Evolutionary conservation across 176 grass and related monocot genomes (phyloP).

Genomic region (Urochloa ruziziensis): DNA sequence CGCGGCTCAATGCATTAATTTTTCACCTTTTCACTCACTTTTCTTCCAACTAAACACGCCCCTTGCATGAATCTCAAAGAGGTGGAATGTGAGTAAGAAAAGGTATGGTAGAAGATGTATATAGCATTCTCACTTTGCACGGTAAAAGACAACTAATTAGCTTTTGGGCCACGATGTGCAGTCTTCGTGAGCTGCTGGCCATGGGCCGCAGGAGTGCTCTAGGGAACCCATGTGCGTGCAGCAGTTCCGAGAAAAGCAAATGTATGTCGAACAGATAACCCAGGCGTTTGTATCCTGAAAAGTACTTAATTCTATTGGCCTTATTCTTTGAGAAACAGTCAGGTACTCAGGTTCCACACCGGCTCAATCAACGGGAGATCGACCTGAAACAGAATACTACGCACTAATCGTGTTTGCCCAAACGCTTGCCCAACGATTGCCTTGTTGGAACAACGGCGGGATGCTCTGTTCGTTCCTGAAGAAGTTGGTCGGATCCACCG

Average conservation of each 20-base stretch:
- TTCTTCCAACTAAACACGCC: too few relatives aligned
- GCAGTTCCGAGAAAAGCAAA: background rate
- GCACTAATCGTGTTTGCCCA: background rate
- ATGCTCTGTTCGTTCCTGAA: constrained; percentile 54
- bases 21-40: too few relatives aligned
- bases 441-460: constrained; percentile 23
- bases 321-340: background rate
- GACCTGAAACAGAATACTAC: background rate
- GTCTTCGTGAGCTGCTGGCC: too few relatives aligned
- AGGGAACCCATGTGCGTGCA: background rate
- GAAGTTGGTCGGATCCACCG: constrained; percentile 37
- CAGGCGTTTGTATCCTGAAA: background rate
- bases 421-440: background rate
- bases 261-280: background rate
- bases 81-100: too few relatives aligned
- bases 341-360: background rate
- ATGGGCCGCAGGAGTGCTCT: background rate
- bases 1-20: too few relatives aligned
- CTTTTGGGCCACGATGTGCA: too few relatives aligned
- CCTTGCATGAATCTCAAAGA: too few relatives aligned
- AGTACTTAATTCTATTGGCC: background rate
- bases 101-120: too few relatives aligned
- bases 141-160: too few relatives aligned
- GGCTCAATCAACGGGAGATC: background rate
- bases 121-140: too few relatives aligned